Base-by-base conservation (phyloP, 768 basidiomycete species). In the Russula emetica region DNA sequence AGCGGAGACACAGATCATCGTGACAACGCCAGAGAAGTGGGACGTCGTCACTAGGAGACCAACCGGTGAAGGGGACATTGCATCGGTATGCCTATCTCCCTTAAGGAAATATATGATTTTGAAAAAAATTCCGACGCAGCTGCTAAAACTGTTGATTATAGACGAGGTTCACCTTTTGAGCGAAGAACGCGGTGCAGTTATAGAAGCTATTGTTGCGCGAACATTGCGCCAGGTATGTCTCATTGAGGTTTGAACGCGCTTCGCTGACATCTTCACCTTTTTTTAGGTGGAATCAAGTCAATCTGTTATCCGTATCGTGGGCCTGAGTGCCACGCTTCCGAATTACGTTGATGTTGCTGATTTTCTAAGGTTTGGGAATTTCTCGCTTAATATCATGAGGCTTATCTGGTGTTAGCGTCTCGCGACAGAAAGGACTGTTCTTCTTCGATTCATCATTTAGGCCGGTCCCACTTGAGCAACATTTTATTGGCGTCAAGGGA, bases 1-100 rank as follows among this genome's bases (percentile, higher is more conserved):
- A 64, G 88, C 90, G 1, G 86, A 90, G 74, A 98, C 97, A 11
- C 96, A 98, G 72, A 88, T 99, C 51, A 98, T 99, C 63, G 94
- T 99, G 8, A 99, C 97, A 2, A 99, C 97, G 1, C 97, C 97
- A 0, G 97, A 99, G 74, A 99, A 99, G 74, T 99, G 97, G 97
- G 97, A 98, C 69, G 97, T 99, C 0, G 97, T 99, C 3, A 99
- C 97, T 10, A 79, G 97, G 66, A 98, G 97, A 73, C 94, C 96
- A 1, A 94, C 90, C 1, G 94, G 95, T 9, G 97, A 98, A 76
- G 96, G 94, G 14, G 95, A 98, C 72, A 78, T 98, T n/a, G 92
- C 92, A 38, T 88, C 92, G 56, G 95, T 95, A 66, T 61, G 88
- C 73, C 8, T 18, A 50, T 61, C 40, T 14, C 16, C 32, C 18